These are phyloP conservation scores for Orbilia javanica DNA, from an alignment of 2,329 filamentous ascomycete genomes.

Conservation along the genomic window DNA sequence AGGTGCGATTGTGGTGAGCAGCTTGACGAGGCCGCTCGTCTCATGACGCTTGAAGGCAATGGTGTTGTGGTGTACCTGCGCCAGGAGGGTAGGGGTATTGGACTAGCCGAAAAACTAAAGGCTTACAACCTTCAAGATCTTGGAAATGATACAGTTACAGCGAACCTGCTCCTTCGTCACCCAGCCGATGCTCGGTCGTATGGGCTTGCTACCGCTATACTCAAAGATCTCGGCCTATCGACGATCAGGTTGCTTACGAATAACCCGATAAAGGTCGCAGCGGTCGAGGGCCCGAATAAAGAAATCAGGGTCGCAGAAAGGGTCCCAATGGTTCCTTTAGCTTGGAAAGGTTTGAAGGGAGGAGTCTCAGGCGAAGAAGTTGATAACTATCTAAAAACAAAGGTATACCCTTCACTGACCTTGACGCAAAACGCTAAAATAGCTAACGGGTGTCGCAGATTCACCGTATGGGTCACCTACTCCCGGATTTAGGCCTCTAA, in stretches of 20 bases:
- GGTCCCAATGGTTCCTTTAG: conserved; percentile 94
- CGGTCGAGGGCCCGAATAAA: conserved; percentile 89
- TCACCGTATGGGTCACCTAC: conserved; percentile 87
- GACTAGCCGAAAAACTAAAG: conserved; percentile 93
- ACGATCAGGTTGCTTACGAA: conserved; percentile 91
- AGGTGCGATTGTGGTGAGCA: conserved; percentile 98
- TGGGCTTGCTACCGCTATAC: conserved; percentile 94
- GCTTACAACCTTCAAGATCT: conserved; percentile 98
- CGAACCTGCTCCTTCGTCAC: conserved; percentile 89
- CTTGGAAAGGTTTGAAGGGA: conserved; percentile 84
- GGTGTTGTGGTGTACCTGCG: conserved; percentile 96
- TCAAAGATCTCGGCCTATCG: conserved; percentile 82
- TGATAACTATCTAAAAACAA: conserved; percentile 92
- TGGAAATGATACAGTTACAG: conserved; percentile 96
- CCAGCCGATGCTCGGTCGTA: conserved; percentile 96
- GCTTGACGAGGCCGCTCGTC: conserved; percentile 90
- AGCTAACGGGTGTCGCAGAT: conserved; percentile 70
- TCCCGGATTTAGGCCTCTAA: conserved; percentile 63
- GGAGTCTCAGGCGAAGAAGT: conserved; percentile 90
- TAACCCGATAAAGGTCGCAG: conserved; percentile 95
- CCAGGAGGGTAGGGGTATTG: conserved; percentile 95
- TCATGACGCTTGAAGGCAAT: conserved; percentile 81
- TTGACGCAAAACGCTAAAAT: not conserved
- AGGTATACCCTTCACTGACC: conserved; percentile 71
- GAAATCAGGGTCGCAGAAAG: conserved; percentile 90